A percentile compares a stretch with the other conserved stretches of the same genome.
phyloP scores from a whole-genome alignment of 441 rosid species.

The Pelargonium fulgidum region DNA sequence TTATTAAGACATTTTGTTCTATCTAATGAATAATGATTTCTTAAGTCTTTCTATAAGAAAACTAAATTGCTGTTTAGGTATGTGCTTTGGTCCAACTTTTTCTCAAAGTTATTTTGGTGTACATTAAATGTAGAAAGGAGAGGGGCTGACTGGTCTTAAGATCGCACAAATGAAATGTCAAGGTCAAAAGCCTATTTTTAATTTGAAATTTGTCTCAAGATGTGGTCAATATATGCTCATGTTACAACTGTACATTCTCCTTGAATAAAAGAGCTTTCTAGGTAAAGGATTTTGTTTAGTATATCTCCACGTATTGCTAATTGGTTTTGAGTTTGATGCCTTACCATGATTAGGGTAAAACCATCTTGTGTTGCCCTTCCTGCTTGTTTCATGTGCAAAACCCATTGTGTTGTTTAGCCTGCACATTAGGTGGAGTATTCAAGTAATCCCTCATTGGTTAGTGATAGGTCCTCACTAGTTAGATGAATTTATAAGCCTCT shows the following conservation, averaged over 20 bases:
- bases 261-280: no score
- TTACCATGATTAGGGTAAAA: neutral
- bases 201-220: no score
- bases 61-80: neutral
- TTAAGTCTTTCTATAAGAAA: neutral
- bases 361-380: neutral
- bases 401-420: neutral
- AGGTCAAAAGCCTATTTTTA: no score
- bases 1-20: neutral
- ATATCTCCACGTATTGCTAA: neutral
- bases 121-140: no score
- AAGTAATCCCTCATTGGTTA: neutral
- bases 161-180: no score
- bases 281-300: neutral
- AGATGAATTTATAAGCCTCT: neutral
- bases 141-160: no score
- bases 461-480: neutral
- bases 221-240: no score
- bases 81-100: neutral
- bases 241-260: no score
- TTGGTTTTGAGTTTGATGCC: neutral
- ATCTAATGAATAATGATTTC: neutral
- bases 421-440: neutral
- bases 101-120: neutral
- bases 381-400: neutral